Percentiles rank a stretch among this genome's conserved stretches.
Conservation (phyloP, 2,329 filamentous ascomycete genomes). For the Cladosporium sp. region DNA sequence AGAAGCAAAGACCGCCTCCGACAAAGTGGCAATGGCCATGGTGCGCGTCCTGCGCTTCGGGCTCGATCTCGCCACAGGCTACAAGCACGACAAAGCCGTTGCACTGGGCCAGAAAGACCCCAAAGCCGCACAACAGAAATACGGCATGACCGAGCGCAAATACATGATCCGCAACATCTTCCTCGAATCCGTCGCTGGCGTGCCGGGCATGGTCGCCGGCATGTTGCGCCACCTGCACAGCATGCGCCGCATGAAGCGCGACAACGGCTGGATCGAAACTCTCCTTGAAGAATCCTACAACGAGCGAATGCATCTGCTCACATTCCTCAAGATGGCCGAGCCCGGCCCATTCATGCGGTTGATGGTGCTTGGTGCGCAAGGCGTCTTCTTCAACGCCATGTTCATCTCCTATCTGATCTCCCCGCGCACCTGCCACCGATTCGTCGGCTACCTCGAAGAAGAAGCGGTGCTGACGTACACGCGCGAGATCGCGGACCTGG, state of each 20-base stretch:
- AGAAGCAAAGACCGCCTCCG: constrained; percentile 68
- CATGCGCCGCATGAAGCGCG: constrained; percentile 80
- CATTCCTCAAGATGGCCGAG: constrained; percentile 87
- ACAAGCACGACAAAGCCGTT: constrained; percentile 65
- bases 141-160: constrained; percentile 75
- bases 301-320: constrained; percentile 81
- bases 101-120: constrained; percentile 40
- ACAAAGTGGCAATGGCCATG: constrained; percentile 74
- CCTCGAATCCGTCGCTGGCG: constrained; percentile 89
- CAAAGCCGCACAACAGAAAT: constrained; percentile 61
- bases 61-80: constrained; percentile 80
- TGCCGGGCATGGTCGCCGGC: constrained; percentile 94
- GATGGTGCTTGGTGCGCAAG: constrained; percentile 89
- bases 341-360: constrained; percentile 87
- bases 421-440: constrained; percentile 86
- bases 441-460: constrained; percentile 96
- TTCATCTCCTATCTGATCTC: constrained; percentile 87
- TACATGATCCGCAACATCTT: constrained; percentile 88
- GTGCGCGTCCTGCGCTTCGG: constrained; percentile 75
- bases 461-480: constrained; percentile 97
- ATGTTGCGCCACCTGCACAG: constrained; percentile 89
- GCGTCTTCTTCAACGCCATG: constrained; percentile 93
- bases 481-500: constrained; percentile 81
- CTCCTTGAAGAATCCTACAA: constrained; percentile 41
- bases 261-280: constrained; percentile 83